Evolutionary conservation across 2,329 filamentous ascomycete species (phyloP).

Genomic region (Monilinia fructigena): DNA sequence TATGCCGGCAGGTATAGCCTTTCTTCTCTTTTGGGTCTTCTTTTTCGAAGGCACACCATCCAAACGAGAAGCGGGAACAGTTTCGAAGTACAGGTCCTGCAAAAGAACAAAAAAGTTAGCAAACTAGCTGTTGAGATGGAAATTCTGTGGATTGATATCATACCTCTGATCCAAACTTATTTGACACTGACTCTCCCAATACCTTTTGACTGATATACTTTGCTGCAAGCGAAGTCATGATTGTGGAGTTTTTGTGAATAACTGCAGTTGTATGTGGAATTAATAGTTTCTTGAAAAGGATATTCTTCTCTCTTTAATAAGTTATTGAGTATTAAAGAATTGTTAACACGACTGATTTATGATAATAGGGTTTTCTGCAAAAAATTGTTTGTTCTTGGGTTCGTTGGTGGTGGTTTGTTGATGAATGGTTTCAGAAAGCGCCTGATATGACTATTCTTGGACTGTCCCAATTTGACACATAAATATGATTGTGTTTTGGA

Average conservation of each 20-base stretch:
- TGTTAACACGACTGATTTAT: background rate
- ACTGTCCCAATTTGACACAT: conserved; percentile 9
- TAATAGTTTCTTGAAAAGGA: background rate
- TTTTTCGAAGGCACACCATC: conserved; percentile 59
- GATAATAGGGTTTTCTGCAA: background rate
- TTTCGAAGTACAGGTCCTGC: conserved; percentile 91
- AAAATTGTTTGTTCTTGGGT: conserved; percentile 13
- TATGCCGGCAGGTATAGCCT: conserved; percentile 78
- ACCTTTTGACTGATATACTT: conserved; percentile 58
- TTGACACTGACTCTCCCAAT: conserved; percentile 54
- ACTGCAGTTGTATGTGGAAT: background rate
- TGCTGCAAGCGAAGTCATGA: conserved; percentile 54
- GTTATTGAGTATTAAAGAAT: background rate
- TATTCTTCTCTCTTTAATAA: background rate
- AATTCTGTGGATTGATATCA: conserved; percentile 28
- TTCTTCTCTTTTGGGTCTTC: conserved; percentile 80
- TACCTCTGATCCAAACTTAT: conserved; percentile 59
- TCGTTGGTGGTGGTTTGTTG: conserved; percentile 16
- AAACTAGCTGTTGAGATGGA: conserved; percentile 9
- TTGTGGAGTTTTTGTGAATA: conserved; percentile 28
- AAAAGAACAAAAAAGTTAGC: conserved; percentile 21
- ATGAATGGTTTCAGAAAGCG: conserved; percentile 23
- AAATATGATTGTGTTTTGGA: conserved; percentile 22
- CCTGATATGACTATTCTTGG: conserved; percentile 22
- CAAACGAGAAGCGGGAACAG: conserved; percentile 70